Base-by-base conservation (phyloP, 2,329 filamentous ascomycete species). In the Botrytis porri region DNA sequence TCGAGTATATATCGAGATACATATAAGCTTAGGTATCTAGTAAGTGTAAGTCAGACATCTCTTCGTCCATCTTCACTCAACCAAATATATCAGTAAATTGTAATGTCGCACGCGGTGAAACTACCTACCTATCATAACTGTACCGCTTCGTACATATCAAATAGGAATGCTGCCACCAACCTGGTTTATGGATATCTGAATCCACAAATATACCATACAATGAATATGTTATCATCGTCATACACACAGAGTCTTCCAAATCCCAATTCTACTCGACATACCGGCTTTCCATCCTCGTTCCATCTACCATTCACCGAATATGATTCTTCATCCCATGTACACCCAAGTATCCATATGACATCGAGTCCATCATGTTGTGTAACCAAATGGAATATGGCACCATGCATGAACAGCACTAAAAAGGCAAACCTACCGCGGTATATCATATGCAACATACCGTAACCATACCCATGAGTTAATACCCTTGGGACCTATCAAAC, bases 401-500 rank as follows among this genome's bases (percentile, higher is more conserved):
- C 45, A 29, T 35, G 48, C 64, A 67, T 32, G 64, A 67, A 67
- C 64, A 67, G 18, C 25, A 67, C 45, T 39, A 54, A 41, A 54
- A 35, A 43, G 51, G 66, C 18, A 57, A 43, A 54, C 16, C 45
- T 22, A 14, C 48, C 64, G 35, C 35, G 64, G 64, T 39, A 20
- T 54, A 54, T 54, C 51, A 54, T 10, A 54, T 66, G 45, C 37
- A 67, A 18, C 43, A 16, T 51, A 51, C 43, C 43, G 20, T 2
- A 12, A 35, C 43, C 14, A 61, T n/a, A 18, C 29, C 43, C 63
- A 51, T 29, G 43, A 25, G 29, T 39, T 16, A 37, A 54, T 10
- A 29, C 25, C 48, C 14, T 32, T 67, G 64, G 64, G n/a, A 69
- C 66, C n/a, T 69, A 69, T 69, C 66, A 60, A 69, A 37, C 6